Conservation (phyloP, 495 filamentous ascomycete genomes). For the Lasiosphaeria ovina region DNA sequence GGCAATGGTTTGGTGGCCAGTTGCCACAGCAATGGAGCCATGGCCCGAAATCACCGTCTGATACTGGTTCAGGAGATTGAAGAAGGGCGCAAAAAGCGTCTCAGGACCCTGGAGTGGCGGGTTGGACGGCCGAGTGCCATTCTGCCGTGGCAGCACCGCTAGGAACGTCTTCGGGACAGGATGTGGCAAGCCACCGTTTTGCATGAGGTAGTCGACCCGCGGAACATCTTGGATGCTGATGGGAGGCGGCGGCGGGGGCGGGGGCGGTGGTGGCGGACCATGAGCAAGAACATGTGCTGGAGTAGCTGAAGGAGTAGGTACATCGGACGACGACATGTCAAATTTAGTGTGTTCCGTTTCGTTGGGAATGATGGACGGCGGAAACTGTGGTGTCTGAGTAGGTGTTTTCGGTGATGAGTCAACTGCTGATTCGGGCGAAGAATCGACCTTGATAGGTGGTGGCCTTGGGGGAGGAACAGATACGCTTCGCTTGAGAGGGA, state of each 20-base stretch:
- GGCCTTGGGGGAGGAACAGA: constrained; percentile 30
- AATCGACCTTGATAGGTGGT: constrained; percentile 37
- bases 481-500: constrained; percentile 57
- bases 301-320: constrained; percentile 42
- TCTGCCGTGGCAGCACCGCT: constrained; percentile 47
- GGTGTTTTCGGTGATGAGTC: constrained; percentile 60
- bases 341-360: constrained; percentile 31
- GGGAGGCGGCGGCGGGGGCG: constrained; percentile 81
- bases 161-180: constrained; percentile 67
- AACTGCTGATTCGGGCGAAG: constrained; percentile 46
- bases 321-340: constrained; percentile 26
- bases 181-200: constrained; percentile 73
- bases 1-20: constrained; percentile 93
- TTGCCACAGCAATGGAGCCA: constrained; percentile 92
- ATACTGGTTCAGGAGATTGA: constrained; percentile 81
- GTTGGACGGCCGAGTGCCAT: constrained; percentile 48
- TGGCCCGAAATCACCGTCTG: constrained; percentile 72
- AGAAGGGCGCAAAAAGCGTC: constrained; percentile 74
- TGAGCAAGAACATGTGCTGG: constrained; percentile 9
- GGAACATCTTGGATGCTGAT: constrained; percentile 60
- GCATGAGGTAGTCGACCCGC: constrained; percentile 84
- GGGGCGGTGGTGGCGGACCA: constrained; percentile 61
- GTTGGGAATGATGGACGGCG: constrained; percentile 35
- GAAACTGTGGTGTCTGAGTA: constrained; percentile 51
- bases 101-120: constrained; percentile 57